A percentile compares a stretch with the other conserved stretches of the same genome.
Conservation (phyloP, 192 early-diverging fungal species). For the Backusella parvicylindrica region DNA sequence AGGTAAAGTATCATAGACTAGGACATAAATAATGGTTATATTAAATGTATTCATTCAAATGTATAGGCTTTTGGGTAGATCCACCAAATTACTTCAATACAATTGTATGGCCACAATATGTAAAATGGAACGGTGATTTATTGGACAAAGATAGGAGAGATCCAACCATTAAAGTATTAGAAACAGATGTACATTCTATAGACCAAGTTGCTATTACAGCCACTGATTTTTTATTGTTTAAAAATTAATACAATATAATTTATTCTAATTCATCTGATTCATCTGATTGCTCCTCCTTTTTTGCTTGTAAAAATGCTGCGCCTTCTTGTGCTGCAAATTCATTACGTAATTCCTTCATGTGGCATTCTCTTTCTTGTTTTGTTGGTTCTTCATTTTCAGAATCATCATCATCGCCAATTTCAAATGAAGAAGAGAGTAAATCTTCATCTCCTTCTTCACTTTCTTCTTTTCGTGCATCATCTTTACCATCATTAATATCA, state of each 20-base stretch:
- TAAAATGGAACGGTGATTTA: constrained; percentile 44
- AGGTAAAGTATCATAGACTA: constrained; percentile 38
- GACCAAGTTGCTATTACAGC: neutral
- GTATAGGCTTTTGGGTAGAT: constrained; percentile 59
- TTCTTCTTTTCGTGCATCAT: neutral
- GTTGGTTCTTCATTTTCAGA: constrained; percentile 21
- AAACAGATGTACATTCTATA: neutral
- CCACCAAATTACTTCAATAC: constrained; percentile 73
- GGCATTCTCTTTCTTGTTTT: neutral
- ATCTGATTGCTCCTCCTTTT: neutral
- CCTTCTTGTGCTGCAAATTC: constrained; percentile 32
- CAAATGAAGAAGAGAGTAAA: constrained; percentile 14
- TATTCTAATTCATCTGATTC: neutral
- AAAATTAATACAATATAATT: neutral
- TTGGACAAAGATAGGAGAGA: neutral
- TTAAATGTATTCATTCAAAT: neutral
- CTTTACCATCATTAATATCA: neutral
- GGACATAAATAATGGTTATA: neutral
- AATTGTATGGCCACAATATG: constrained; percentile 70
- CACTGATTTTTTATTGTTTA: neutral
- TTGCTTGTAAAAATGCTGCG: constrained; percentile 25
- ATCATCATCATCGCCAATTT: constrained; percentile 37
- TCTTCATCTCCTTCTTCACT: neutral
- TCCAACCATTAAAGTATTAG: neutral
- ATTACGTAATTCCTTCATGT: constrained; percentile 24